A percentile compares a stretch with the other conserved stretches of the same genome.
Evolutionary conservation across 1,139 yeast genomes (phyloP).

Genomic region (Pichia inconspicua): DNA sequence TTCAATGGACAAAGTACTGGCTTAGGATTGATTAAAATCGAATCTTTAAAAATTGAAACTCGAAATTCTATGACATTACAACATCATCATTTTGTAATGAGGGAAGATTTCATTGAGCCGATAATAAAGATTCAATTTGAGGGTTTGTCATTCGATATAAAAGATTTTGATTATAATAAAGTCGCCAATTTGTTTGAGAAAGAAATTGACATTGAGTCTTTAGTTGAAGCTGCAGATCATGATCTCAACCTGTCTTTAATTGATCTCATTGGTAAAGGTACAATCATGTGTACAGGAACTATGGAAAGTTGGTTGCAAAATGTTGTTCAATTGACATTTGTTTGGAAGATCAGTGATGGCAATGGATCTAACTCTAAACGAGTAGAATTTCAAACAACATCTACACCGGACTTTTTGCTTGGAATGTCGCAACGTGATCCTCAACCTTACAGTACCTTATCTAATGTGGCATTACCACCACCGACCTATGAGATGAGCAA

Average conservation of each 20-base stretch:
- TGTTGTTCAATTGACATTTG: background rate
- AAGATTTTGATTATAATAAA: constrained; percentile 10
- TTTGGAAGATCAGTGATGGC: constrained; percentile 7
- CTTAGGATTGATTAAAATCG: constrained; percentile 11
- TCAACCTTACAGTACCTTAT: background rate
- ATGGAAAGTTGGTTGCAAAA: constrained; percentile 7
- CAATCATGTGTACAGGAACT: constrained; percentile 5
- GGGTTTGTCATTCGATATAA: constrained; percentile 9
- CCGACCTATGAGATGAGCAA: constrained; percentile 10
- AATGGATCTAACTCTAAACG: background rate
- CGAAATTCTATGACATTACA: background rate
- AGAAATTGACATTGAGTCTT: constrained; percentile 2
- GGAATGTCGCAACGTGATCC: background rate
- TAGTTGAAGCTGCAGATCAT: constrained; percentile 2
- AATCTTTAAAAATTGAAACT: constrained; percentile 10
- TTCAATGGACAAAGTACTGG: constrained; percentile 13
- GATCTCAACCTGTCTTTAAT: constrained; percentile 6
- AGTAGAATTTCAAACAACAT: background rate
- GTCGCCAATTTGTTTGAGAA: background rate
- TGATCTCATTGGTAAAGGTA: background rate
- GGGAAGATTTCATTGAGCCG: background rate
- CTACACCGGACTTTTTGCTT: constrained; percentile 6
- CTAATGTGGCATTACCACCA: constrained; percentile 2
- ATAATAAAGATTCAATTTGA: constrained; percentile 6
- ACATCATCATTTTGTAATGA: constrained; percentile 3